phyloP scores from a whole-genome alignment of 2,329 filamentous ascomycete genomes.

The Penicillium capsulatum region DNA sequence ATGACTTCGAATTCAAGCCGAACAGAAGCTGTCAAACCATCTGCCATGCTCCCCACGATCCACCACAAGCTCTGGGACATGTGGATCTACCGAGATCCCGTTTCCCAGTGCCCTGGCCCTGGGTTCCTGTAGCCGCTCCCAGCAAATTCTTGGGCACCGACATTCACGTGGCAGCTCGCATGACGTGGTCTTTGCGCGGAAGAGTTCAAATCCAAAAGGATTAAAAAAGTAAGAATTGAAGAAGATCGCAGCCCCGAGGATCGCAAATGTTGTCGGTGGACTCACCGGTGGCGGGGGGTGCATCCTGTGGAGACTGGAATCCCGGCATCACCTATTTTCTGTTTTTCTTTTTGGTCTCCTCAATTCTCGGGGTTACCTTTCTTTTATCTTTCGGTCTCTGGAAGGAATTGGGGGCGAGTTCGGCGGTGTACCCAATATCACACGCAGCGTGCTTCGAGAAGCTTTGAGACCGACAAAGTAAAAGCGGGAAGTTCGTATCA shows the following conservation, averaged over 20 bases:
- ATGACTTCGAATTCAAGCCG: not conserved
- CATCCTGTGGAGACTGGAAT: too few relatives aligned
- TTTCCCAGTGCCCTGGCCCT: conserved; percentile 19
- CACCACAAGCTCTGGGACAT: conserved; percentile 15
- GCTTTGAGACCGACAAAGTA: too few relatives aligned
- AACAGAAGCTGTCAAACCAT: conserved; percentile 5
- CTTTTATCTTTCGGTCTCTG: not conserved
- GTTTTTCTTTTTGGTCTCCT: too few relatives aligned
- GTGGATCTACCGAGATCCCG: conserved; percentile 25
- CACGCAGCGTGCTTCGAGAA: too few relatives aligned
- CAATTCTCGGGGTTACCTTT: too few relatives aligned
- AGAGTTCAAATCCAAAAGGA: too few relatives aligned
- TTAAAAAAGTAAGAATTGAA: too few relatives aligned
- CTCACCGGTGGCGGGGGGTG: too few relatives aligned
- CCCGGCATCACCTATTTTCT: too few relatives aligned
- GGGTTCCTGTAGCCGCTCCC: conserved; percentile 12
- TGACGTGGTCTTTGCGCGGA: not conserved
- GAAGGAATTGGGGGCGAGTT: too few relatives aligned
- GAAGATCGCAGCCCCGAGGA: too few relatives aligned
- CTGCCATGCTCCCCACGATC: conserved; percentile 12
- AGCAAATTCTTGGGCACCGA: conserved; percentile 12
- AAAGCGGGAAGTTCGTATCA: not conserved
- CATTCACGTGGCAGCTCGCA: conserved; percentile 14
- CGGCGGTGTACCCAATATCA: conserved; percentile 4
- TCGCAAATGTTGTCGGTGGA: too few relatives aligned